These are phyloP conservation scores for Mycena citricolor DNA, from an alignment of 1,284 basidiomycete species.

Conservation along the genomic window DNA sequence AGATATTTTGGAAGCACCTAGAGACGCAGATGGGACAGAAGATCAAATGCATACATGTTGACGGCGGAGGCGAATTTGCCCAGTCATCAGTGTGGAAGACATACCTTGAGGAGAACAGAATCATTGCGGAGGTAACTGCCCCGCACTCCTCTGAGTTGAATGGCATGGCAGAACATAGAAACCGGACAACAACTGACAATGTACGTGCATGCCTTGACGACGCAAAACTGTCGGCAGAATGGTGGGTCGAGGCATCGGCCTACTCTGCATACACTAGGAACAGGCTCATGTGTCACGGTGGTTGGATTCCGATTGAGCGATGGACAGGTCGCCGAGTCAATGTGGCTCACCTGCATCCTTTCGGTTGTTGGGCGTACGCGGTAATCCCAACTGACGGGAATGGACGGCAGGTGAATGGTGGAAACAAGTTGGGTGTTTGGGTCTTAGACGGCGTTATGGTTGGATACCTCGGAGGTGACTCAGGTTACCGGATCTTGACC, in stretches of 20 bases:
- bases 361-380: background rate
- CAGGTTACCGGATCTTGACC: background rate
- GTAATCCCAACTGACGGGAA: slow-evolving; percentile 7
- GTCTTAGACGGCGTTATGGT: background rate
- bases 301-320: slow-evolving; percentile 2
- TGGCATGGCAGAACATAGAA: slow-evolving; percentile 17
- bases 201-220: slow-evolving; percentile 4
- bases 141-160: slow-evolving; percentile 19
- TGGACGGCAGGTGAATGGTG: slow-evolving; percentile 2
- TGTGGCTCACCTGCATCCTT: slow-evolving; percentile 2
- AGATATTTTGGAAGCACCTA: background rate
- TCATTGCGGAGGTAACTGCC: slow-evolving; percentile 4
- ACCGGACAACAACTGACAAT: background rate
- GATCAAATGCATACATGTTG: slow-evolving; percentile 25
- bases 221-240: slow-evolving; percentile 1
- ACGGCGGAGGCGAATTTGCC: slow-evolving; percentile 14
- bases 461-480: slow-evolving; percentile 1
- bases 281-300: slow-evolving; percentile 1
- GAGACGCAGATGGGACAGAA: slow-evolving; percentile 4
- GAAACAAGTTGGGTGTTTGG: slow-evolving; percentile 5
- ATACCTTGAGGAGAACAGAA: slow-evolving; percentile 1
- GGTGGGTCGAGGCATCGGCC: slow-evolving; percentile 8
- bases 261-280: slow-evolving; percentile 5
- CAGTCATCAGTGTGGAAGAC: background rate
- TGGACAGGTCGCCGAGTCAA: background rate